Evolutionary conservation across 352 stramenopile species (phyloP).

Genomic region (Phytopythium cucurbitacearum): DNA sequence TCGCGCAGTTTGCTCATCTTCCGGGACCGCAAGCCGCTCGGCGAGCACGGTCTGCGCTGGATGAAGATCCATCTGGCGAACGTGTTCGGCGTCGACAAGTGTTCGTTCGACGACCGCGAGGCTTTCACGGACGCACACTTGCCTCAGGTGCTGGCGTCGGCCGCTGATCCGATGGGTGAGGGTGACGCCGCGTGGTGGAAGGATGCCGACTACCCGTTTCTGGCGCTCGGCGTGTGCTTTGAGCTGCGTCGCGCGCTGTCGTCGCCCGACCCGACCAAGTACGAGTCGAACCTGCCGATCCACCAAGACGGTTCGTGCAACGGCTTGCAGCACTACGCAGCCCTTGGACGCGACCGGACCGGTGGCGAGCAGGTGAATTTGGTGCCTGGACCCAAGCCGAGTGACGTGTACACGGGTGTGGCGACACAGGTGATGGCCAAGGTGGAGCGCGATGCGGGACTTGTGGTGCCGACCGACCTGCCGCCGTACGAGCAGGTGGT

Average conservation of each 20-base stretch:
- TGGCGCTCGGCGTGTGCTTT: conserved; percentile 96
- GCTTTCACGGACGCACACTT: conserved; percentile 93
- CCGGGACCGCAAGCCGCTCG: conserved; percentile 93
- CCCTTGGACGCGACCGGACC: conserved; percentile 92
- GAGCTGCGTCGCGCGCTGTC: conserved; percentile 94
- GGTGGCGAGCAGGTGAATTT: conserved; percentile 98
- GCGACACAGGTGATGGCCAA: conserved; percentile 75
- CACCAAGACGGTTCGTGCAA: conserved; percentile 99
- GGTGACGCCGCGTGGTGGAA: conserved; percentile 91
- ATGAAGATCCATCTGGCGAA: conserved; percentile 97
- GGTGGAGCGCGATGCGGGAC: conserved; percentile 60
- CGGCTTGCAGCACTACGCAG: conserved; percentile 99
- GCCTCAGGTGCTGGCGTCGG: conserved; percentile 90
- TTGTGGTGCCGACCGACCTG: conserved; percentile 40
- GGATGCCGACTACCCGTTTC: conserved; percentile 96
- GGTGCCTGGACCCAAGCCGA: conserved; percentile 88
- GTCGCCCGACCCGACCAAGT: conserved; percentile 91
- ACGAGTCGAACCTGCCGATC: conserved; percentile 95
- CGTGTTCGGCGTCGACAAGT: conserved; percentile 88
- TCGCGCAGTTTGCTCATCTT: conserved; percentile 96
- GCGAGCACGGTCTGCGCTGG: conserved; percentile 94
- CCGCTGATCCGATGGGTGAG: conserved; percentile 87
- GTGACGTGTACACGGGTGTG: conserved; percentile 98
- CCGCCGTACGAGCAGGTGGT: conserved; percentile 9
- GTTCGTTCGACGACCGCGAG: conserved; percentile 97